phyloP scores from a whole-genome alignment of 495 filamentous ascomycete species.

The Hyaloscypha finlandica region DNA sequence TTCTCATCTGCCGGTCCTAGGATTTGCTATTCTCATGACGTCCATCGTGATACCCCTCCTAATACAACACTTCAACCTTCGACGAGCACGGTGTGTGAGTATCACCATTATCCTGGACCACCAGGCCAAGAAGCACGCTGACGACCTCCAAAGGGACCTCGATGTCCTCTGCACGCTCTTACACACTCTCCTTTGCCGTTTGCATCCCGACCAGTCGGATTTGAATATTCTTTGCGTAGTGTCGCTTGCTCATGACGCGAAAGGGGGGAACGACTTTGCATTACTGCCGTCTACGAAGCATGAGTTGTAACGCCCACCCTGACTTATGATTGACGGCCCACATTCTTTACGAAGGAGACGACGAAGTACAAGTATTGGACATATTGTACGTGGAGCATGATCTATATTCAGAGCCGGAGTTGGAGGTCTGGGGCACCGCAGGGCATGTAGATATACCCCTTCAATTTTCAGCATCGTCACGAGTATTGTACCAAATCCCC shows the following conservation, averaged over 20 bases:
- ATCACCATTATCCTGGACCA: not conserved
- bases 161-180: conserved; percentile 18
- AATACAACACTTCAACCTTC: conserved; percentile 10
- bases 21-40: conserved; percentile 19
- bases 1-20: conserved; percentile 14
- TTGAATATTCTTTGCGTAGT: conserved; percentile 7
- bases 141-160: conserved; percentile 3
- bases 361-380: not conserved
- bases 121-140: not conserved
- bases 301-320: not conserved
- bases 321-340: conserved; percentile 9
- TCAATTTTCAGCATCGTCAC: not conserved
- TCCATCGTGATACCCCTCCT: conserved; percentile 16
- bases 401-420: not conserved
- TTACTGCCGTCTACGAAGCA: conserved; percentile 2
- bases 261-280: not conserved
- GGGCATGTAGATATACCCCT: not conserved
- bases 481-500: not conserved
- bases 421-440: not conserved
- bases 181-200: conserved; percentile 9
- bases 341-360: conserved; percentile 1
- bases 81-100: conserved; percentile 13
- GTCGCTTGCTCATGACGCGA: conserved; percentile 10
- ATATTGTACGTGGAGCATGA: not conserved
- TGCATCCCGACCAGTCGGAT: not conserved